phyloP scores from a whole-genome alignment of 2,329 filamentous ascomycete genomes.

The Scorias spongiosa region DNA sequence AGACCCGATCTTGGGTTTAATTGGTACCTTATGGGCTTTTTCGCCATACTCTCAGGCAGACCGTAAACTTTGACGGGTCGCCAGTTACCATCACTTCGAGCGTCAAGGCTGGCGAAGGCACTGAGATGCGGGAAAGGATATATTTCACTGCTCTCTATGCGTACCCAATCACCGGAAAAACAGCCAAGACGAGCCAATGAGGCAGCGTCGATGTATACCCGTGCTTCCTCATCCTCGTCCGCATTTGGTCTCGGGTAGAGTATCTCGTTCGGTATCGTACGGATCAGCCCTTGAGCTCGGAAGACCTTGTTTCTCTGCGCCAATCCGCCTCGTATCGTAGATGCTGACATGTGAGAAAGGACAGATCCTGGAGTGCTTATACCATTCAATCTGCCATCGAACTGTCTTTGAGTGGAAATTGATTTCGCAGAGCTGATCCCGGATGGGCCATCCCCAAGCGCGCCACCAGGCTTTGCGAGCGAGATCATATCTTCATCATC shows the following conservation, averaged over 20 bases:
- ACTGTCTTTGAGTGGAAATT: conserved; percentile 65
- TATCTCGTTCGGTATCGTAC: conserved; percentile 56
- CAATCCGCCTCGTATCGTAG: conserved; percentile 57
- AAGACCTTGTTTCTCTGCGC: conserved; percentile 64
- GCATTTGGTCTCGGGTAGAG: conserved; percentile 69
- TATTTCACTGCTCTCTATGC: conserved; percentile 62
- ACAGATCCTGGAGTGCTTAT: conserved; percentile 74
- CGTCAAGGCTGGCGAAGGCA: conserved; percentile 51
- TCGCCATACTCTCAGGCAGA: conserved; percentile 55
- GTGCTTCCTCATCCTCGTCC: conserved; percentile 75
- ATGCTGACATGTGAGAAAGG: conserved; percentile 74
- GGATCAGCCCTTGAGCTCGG: conserved; percentile 63
- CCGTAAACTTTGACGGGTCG: conserved; percentile 80
- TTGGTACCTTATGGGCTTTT: conserved; percentile 38
- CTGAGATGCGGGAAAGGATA: conserved; percentile 53
- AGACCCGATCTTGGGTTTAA: conserved; percentile 28
- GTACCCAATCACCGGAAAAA: conserved; percentile 95
- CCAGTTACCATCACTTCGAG: conserved; percentile 54
- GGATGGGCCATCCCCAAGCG: conserved; percentile 56
- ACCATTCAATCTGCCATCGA: conserved; percentile 55
- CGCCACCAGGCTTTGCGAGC: conserved; percentile 53
- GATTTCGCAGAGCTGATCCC: conserved; percentile 69
- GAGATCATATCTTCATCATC: conserved; percentile 94
- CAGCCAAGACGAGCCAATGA: conserved; percentile 81
- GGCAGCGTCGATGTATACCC: conserved; percentile 79